Base-by-base conservation (phyloP, 192 early-diverging fungal species). In the Diversispora epigaea region DNA sequence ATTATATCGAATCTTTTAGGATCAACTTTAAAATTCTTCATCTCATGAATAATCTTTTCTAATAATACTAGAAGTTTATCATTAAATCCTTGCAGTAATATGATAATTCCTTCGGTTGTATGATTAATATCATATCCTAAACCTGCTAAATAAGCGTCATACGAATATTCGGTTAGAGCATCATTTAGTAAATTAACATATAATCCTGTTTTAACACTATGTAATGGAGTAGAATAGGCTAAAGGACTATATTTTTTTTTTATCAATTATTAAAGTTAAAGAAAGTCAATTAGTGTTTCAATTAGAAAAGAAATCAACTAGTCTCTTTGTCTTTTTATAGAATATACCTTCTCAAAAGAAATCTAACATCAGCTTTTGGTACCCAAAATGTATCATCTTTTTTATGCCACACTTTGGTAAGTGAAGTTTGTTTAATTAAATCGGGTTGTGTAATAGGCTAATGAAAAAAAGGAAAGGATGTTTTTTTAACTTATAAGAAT, bases 311-410 rank as follows among this genome's bases (percentile, higher is more conserved):
- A 32, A 32, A 32, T 32, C 25, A 32, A 32, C 25, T 32, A 32
- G 25, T 32, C 25, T 32, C 25, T 32, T 32, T 32, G 2, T 32
- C 0, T 32, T 32, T 32, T 32, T 32, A 32, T 32, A 32, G 25
- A 32, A 32, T 32, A 49, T 39, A 71, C 69, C 50, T 56, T n/a
- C 43, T 55, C 0, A 90, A 78, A 25, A 78, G 73, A 47, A 97
- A 84, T 54, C 85, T 86, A 17, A 94, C 77, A 70, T 90, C 86
- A 55, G 89, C 93, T 64, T 94, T 93, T 41, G 97, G 97, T 15
- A 96, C 85, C 85, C 89, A 91, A 77, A 95, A 98, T 10, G 86
- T 89, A 81, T 96, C 94, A 80, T 98, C 97, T 78, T 92, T 93
- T 77, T 97, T 96, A 83, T 93, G 89, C 96, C 96, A 98, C 76